These are phyloP conservation scores for Phaeosphaeriaceae sp. DNA, from an alignment of 2,329 filamentous ascomycete species.

Conservation along the genomic window DNA sequence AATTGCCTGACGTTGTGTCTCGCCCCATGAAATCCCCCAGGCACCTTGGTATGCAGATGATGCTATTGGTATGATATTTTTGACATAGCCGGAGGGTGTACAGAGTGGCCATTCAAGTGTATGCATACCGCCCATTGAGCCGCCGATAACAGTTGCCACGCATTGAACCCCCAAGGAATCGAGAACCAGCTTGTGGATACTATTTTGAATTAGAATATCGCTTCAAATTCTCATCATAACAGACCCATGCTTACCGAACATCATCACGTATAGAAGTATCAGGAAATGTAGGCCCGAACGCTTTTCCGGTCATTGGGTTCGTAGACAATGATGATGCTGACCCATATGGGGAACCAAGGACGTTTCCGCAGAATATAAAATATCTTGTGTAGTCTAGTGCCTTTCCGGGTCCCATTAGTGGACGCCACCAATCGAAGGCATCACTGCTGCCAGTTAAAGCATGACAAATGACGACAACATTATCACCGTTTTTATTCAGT, in stretches of 20 bases:
- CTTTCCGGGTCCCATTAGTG: slow-evolving; percentile 60
- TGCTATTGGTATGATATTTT: slow-evolving; percentile 61
- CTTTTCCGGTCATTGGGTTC: slow-evolving; percentile 16
- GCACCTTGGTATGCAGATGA: slow-evolving; percentile 63
- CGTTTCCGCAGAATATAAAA: slow-evolving; percentile 62
- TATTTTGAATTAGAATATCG: slow-evolving; percentile 20
- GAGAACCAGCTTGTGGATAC: slow-evolving; percentile 61
- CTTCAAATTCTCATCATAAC: neutral
- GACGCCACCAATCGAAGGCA: slow-evolving; percentile 64
- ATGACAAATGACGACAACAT: slow-evolving; percentile 70
- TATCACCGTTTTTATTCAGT: slow-evolving; percentile 53
- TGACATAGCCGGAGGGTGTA: slow-evolving; percentile 55
- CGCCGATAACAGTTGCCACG: slow-evolving; percentile 62
- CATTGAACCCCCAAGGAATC: slow-evolving; percentile 61
- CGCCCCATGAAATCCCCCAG: slow-evolving; percentile 66
- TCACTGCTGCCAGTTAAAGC: slow-evolving; percentile 62
- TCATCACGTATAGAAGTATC: slow-evolving; percentile 23
- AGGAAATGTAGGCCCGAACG: slow-evolving; percentile 22
- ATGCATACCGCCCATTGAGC: slow-evolving; percentile 66
- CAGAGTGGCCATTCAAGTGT: slow-evolving; percentile 62
- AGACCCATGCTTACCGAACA: slow-evolving; percentile 7
- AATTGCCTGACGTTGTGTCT: slow-evolving; percentile 61
- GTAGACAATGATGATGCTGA: slow-evolving; percentile 58
- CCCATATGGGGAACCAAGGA: slow-evolving; percentile 62
- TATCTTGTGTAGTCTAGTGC: slow-evolving; percentile 61